A percentile compares a stretch with the other conserved stretches of the same genome.
Evolutionary conservation across 75 land plant species (phyloP).

Genomic region (Ceratopteris richardii): DNA sequence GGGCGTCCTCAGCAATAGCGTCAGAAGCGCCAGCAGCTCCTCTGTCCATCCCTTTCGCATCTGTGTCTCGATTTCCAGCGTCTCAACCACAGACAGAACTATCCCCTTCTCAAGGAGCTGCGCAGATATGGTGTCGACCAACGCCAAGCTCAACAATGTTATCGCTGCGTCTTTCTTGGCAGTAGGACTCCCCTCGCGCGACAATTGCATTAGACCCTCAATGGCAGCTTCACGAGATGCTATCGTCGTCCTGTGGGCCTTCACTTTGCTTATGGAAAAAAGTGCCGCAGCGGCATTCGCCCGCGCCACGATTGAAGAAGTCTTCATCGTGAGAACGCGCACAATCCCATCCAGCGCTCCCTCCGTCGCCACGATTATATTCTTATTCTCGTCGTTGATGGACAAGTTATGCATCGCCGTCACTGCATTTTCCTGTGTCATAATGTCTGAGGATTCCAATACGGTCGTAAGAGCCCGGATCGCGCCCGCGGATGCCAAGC

Average conservation of each 20-base stretch:
- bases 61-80: too few relatives aligned
- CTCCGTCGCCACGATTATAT: conserved; percentile 45
- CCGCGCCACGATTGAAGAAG: conserved; percentile 45
- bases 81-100: too few relatives aligned
- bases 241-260: conserved; percentile 49
- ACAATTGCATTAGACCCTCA: conserved; percentile 37
- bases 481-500: conserved; percentile 72
- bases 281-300: conserved; percentile 80
- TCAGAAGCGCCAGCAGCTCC: too few relatives aligned
- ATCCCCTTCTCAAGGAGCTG: too few relatives aligned
- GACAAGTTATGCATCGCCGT: conserved; percentile 72
- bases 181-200: conserved; percentile 37
- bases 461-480: conserved; percentile 55
- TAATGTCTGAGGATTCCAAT: conserved; percentile 36
- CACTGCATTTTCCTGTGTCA: conserved; percentile 60
- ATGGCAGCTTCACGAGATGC: conserved; percentile 39
- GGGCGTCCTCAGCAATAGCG: too few relatives aligned
- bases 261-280: conserved; percentile 48
- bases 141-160: too few relatives aligned
- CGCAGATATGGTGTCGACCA: too few relatives aligned
- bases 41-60: too few relatives aligned
- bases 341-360: conserved; percentile 46
- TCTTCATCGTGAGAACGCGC: conserved; percentile 36
- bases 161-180: conserved; percentile 70
- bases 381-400: conserved; percentile 53